Conservation (phyloP, 768 basidiomycete species). For the Lentinula sp. region DNA sequence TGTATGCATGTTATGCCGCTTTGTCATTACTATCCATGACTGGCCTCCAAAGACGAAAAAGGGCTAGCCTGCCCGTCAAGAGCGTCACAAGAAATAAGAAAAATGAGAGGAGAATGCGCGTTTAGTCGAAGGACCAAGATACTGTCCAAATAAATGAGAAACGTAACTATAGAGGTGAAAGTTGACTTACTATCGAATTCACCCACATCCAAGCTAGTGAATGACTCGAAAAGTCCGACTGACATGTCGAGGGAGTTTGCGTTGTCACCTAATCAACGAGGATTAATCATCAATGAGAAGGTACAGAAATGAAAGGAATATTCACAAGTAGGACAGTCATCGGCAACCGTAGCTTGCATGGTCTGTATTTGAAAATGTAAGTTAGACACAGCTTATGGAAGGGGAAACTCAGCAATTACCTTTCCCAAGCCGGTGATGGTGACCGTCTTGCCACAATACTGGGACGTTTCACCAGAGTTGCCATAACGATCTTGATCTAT, state of each 20-base stretch:
- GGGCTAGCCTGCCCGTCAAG: slow-evolving; percentile 6
- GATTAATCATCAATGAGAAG: not conserved
- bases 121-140: not conserved
- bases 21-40: not conserved
- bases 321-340: slow-evolving; percentile 70
- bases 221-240: slow-evolving; percentile 53
- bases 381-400: not conserved
- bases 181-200: slow-evolving; percentile 41
- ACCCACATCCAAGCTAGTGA: slow-evolving; percentile 48
- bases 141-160: not conserved
- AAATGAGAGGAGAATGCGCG: not conserved
- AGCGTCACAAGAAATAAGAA: not conserved
- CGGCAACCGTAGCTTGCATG: slow-evolving; percentile 65
- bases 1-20: slow-evolving; percentile 4
- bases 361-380: slow-evolving; percentile 15
- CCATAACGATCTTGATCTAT: slow-evolving; percentile 51
- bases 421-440: slow-evolving; percentile 54
- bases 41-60: slow-evolving; percentile 3
- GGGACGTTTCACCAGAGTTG: slow-evolving; percentile 35
- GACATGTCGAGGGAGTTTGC: slow-evolving; percentile 71
- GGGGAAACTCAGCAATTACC: slow-evolving; percentile 16
- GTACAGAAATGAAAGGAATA: not conserved
- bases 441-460: slow-evolving; percentile 62
- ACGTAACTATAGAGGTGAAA: not conserved
- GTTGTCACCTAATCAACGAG: slow-evolving; percentile 28